Evolutionary conservation across 2,329 filamentous ascomycete species (phyloP), one percentile per base, ranked within the genome.

Genomic region (Endothia cerciana): DNA sequence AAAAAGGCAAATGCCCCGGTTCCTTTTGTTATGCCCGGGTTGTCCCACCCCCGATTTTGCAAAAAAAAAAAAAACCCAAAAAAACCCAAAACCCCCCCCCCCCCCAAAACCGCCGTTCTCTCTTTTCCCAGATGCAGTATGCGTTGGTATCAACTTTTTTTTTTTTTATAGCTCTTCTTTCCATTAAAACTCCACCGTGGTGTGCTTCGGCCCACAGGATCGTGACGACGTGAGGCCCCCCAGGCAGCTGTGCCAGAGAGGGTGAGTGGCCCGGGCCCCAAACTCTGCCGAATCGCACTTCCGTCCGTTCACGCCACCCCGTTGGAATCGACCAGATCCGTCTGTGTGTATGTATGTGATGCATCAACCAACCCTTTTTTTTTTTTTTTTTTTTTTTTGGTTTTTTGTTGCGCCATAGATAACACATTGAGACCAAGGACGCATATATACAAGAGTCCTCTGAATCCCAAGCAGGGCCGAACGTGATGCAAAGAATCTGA

Each of bases 401-500:
- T 8, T 25, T 47, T 25, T 47, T 7, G 8, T 25, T 25, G 13
- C 25, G 11, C 45, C 45, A 15, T 11, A 49, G 47, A 49, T 15
- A 22, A 49, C 22, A 49, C 45, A 11, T 25, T 10, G 45, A 49
- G n/a, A 13, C 22, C 22, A 28, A 28, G 2, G 25, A 13, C 47
- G 47, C 47, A 49, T 49, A 49, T 49, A 28, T 49, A 49, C 47
- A 40, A 30, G 36, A 55, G 3, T 19, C 22, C 33, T 45, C 36
- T 15, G 51, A 17, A 15, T 13, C 15, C 40, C 13, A 15, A 28
- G 36, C 6, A n/a, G 13, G 22, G 40, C 56, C 56, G 10, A 11
- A 30, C 3, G 51, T 41, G 56, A 38, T 59, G 53, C 56, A 55
- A 55, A 55, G 56, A 61, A 64, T 43, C 28, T 38, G 45, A 53